These are phyloP conservation scores for Tulasnella sp. DNA, from an alignment of 768 basidiomycete species.

Conservation along the genomic window DNA sequence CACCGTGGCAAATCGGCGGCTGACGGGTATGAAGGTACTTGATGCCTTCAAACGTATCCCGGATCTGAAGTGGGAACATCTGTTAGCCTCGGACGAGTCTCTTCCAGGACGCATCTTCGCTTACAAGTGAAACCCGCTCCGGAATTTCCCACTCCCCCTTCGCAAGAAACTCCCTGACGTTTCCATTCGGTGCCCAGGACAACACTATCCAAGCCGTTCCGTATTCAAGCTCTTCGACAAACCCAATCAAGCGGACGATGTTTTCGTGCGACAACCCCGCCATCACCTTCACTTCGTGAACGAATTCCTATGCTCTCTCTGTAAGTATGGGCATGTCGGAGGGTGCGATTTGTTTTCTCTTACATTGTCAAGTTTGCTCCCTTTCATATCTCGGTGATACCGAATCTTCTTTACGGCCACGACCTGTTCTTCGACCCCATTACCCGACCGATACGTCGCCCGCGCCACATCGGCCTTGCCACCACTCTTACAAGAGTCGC, in stretches of 20 bases:
- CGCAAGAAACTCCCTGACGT: background rate
- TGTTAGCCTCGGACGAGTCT: background rate
- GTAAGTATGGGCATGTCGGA: too few species aligned
- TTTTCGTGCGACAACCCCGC: background rate
- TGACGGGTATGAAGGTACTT: constrained; percentile 6
- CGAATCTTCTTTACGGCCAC: too few species aligned
- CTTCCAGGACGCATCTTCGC: background rate
- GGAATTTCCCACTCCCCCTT: background rate
- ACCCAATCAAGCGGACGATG: background rate
- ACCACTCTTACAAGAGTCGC: too few species aligned
- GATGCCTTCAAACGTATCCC: constrained; percentile 2
- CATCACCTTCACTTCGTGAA: background rate
- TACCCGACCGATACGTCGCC: too few species aligned
- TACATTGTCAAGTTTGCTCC: too few species aligned
- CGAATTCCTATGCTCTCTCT: too few species aligned
- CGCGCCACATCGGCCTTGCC: too few species aligned
- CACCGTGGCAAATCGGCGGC: constrained; percentile 28
- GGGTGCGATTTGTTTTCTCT: too few species aligned
- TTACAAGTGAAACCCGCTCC: background rate
- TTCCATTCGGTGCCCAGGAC: background rate
- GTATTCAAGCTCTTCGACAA: background rate
- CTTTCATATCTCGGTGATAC: too few species aligned
- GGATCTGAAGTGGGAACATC: background rate
- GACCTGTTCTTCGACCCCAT: too few species aligned
- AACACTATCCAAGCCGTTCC: background rate